Base-by-base conservation (phyloP, 306 rosid genomes). In the Pterocarpus santalinus region DNA sequence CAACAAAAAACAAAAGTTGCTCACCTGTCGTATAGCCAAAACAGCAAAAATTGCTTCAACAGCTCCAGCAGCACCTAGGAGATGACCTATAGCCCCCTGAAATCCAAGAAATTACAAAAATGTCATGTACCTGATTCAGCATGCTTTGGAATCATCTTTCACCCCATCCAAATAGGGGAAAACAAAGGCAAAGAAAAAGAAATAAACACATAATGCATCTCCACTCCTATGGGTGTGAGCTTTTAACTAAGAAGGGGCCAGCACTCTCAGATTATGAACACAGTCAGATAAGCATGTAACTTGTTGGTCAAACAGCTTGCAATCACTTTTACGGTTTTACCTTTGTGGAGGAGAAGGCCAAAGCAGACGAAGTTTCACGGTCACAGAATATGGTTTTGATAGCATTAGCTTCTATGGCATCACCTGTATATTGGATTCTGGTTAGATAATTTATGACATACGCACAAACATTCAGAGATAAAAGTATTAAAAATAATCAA, bases 11-110 rank as follows among this genome's bases (percentile, higher is more conserved):
- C 28, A 22, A 72, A 58, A 39, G 35, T 32, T 76, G 70, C 92
- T 85, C 80, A 90, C 98, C 76, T 84, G 86, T 68, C 72, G 78
- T 78, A 95, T 81, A 72, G 97, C 92, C 81, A 93, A 90, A 83
- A 95, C 86, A 53, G 99, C 65, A 87, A 93, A 95, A 64, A 95
- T 93, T 67, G 99, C 99, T 91, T 95, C 99, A 76, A 95, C 97
- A 62, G 98, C 99, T 65, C 97, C 98, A 80, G 99, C 93, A 67
- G 98, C 99, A 69, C 98, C 99, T 17, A 93, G 93, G 52, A 95
- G 97, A 90, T 95, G 99, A 73, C 99, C 98, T 51, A 90, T 52
- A 72, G 98, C 99, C 51, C 99, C 97, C 99, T 91, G 90, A 75
- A 85, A 84, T 47, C 65, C 16, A 52, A 65, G 64, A 72, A 51